These are phyloP conservation scores for Hymenoscyphus albidus DNA, from an alignment of 2,329 filamentous ascomycete species.

Conservation along the genomic window DNA sequence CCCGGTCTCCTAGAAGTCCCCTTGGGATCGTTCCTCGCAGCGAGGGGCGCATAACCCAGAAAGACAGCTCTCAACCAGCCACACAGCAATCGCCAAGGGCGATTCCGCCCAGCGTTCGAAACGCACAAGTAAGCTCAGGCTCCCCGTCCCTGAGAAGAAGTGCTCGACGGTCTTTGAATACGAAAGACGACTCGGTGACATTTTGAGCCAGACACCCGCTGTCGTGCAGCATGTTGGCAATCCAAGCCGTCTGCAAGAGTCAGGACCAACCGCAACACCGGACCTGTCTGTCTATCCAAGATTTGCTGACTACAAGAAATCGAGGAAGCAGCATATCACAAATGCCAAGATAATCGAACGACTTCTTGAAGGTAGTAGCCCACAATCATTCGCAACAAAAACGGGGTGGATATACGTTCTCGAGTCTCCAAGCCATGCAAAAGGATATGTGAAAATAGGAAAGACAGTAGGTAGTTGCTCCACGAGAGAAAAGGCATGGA, in stretches of 20 bases:
- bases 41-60: background rate
- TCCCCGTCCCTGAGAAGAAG: background rate
- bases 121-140: background rate
- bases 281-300: background rate
- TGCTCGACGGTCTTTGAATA: background rate
- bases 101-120: background rate
- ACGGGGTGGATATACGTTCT: conserved; percentile 15
- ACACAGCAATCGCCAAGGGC: background rate
- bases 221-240: background rate
- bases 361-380: background rate
- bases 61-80: background rate
- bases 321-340: background rate
- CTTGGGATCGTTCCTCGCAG: background rate
- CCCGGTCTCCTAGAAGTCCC: background rate
- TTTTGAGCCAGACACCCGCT: background rate
- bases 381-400: background rate
- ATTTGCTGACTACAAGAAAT: background rate
- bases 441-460: conserved; percentile 16
- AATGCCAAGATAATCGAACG: background rate
- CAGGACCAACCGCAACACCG: background rate
- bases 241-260: background rate
- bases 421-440: conserved; percentile 8
- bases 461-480: conserved; percentile 10
- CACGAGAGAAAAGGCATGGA: conserved; percentile 11
- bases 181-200: background rate